Evolutionary conservation across 73 alveolate genomes (phyloP).

Genomic region (Blepharisma japonicum): DNA sequence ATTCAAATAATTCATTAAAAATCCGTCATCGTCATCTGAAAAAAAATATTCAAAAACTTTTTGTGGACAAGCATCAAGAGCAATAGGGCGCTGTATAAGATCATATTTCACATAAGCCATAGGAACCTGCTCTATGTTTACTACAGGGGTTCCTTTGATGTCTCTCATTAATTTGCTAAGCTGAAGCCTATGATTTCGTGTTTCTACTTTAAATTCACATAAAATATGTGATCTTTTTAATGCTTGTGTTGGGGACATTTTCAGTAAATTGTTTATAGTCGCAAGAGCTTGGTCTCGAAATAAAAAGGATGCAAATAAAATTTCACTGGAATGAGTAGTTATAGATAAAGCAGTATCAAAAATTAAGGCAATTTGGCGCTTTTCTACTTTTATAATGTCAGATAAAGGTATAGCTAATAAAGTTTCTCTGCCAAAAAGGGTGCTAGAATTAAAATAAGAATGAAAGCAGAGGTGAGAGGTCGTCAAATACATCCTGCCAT

Average conservation of each 20-base stretch:
- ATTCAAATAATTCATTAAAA: background rate
- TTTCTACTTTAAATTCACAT: background rate
- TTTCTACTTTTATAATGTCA: slow-evolving; percentile 11
- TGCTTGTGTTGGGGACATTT: background rate
- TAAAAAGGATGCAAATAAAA: background rate
- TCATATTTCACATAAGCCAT: background rate
- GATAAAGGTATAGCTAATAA: slow-evolving; percentile 13
- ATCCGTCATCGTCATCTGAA: slow-evolving; percentile 1
- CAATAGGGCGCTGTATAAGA: background rate
- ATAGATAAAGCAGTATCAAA: slow-evolving; percentile 3
- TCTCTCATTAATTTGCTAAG: background rate
- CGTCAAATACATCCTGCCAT: slow-evolving; percentile 18
- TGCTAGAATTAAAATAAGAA: slow-evolving; percentile 9
- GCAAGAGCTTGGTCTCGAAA: slow-evolving; percentile 17
- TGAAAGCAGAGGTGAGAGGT: background rate
- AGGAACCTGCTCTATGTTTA: too few species aligned
- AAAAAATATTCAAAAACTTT: slow-evolving; percentile 11
- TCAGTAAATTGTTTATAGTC: background rate
- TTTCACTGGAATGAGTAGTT: background rate
- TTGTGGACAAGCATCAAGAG: background rate
- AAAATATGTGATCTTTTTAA: background rate
- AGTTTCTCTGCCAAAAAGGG: slow-evolving; percentile 33
- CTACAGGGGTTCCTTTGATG: too few species aligned
- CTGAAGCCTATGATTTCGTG: background rate
- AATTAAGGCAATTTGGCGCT: background rate